Evolutionary conservation across 2,329 filamentous ascomycete genomes (phyloP).

Genomic region (Trichoderma aggressivum): DNA sequence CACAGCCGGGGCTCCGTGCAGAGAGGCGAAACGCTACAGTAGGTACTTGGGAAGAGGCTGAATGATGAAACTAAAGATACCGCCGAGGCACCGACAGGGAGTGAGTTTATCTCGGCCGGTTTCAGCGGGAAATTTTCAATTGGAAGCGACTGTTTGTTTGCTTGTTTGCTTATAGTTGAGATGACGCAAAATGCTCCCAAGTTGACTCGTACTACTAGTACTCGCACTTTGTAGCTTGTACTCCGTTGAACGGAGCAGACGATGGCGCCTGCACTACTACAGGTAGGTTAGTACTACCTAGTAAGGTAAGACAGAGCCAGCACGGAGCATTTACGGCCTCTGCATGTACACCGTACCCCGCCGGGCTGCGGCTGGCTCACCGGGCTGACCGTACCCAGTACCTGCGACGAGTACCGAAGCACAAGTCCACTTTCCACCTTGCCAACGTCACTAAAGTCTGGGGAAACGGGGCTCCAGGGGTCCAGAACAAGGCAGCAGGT

Average conservation of each 20-base stretch:
- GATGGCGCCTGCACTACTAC: neutral
- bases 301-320: no score
- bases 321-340: neutral
- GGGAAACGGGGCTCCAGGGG: slow-evolving; percentile 16
- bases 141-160: neutral
- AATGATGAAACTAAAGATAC: neutral
- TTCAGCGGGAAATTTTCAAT: neutral
- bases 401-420: slow-evolving; percentile 13
- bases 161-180: neutral
- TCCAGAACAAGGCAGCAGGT: slow-evolving; percentile 8
- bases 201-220: neutral
- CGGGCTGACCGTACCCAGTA: slow-evolving; percentile 21
- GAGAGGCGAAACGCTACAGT: neutral
- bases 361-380: slow-evolving; percentile 19
- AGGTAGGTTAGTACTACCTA: no score
- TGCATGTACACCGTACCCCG: slow-evolving; percentile 27
- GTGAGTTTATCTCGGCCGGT: neutral
- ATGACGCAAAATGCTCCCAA: neutral
- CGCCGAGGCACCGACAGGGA: neutral
- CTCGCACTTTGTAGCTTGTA: neutral
- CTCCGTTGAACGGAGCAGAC: neutral
- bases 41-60: neutral
- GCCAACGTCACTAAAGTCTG: slow-evolving; percentile 19
- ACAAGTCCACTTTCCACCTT: slow-evolving; percentile 5
- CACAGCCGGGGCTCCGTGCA: slow-evolving; percentile 4